Percentiles rank a stretch among this genome's conserved stretches.
Conservation (phyloP, 2,329 filamentous ascomycete species). For the Aspergillus quadricinctus region DNA sequence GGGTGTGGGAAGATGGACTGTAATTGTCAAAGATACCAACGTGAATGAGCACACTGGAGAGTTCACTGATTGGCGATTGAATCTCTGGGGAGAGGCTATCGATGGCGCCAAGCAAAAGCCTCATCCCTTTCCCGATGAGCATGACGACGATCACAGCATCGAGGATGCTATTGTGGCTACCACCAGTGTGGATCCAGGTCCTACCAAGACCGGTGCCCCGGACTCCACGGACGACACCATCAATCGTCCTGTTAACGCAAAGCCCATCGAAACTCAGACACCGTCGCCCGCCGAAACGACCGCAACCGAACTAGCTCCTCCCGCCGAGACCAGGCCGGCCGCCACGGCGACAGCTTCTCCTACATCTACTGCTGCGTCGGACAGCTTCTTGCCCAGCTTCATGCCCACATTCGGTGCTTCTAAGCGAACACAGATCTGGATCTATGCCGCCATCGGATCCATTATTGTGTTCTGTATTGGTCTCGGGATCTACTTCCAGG, state of each 20-base stretch:
- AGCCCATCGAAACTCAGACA: slow-evolving; percentile 42
- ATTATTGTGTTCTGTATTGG: slow-evolving; percentile 80
- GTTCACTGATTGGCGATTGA: slow-evolving; percentile 88
- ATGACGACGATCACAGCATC: slow-evolving; percentile 80
- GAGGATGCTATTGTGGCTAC: slow-evolving; percentile 58
- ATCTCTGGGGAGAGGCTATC: slow-evolving; percentile 86
- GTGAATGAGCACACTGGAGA: slow-evolving; percentile 72
- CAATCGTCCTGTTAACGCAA: slow-evolving; percentile 60
- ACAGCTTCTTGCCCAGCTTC: slow-evolving; percentile 70
- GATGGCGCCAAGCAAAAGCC: slow-evolving; percentile 68
- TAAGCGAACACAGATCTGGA: slow-evolving; percentile 86
- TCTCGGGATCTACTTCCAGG: slow-evolving; percentile 74
- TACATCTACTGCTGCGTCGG: slow-evolving; percentile 35
- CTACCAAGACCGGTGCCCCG: slow-evolving; percentile 43
- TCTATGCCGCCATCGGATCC: slow-evolving; percentile 78
- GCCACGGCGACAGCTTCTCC: slow-evolving; percentile 26
- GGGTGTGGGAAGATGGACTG: slow-evolving; percentile 83
- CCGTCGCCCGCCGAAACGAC: slow-evolving; percentile 17
- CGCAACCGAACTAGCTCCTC: slow-evolving; percentile 20
- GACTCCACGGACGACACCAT: slow-evolving; percentile 59
- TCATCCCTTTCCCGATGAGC: slow-evolving; percentile 74
- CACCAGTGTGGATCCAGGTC: slow-evolving; percentile 53
- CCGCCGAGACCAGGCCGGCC: slow-evolving; percentile 28
- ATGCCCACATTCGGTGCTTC: slow-evolving; percentile 88
- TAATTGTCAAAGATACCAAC: slow-evolving; percentile 79